phyloP scores from a whole-genome alignment of 1,139 yeast genomes.

The Yamadazyma blattariae region DNA sequence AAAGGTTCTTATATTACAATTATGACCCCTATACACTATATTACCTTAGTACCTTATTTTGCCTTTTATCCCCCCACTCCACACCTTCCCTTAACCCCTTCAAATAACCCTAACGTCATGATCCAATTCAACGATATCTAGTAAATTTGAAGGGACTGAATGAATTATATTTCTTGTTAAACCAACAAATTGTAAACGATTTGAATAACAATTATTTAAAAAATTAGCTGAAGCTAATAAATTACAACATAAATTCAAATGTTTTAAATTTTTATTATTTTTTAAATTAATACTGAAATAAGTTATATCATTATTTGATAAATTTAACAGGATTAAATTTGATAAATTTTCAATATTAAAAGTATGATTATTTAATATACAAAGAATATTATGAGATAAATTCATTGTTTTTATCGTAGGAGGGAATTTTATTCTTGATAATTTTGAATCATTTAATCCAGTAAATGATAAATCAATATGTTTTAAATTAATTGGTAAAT shows the following conservation, averaged over 20 bases:
- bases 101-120: too few relatives aligned
- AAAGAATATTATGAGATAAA: constrained; percentile 23
- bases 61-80: too few relatives aligned
- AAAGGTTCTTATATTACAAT: too few relatives aligned
- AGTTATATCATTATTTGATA: constrained; percentile 17
- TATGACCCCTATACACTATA: too few relatives aligned
- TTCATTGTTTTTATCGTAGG: constrained; percentile 16
- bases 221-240: constrained; percentile 11
- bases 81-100: too few relatives aligned
- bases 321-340: constrained; percentile 15
- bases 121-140: too few relatives aligned
- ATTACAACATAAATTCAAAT: constrained; percentile 23
- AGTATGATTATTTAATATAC: constrained; percentile 9
- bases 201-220: not conserved
- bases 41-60: too few relatives aligned
- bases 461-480: constrained; percentile 24
- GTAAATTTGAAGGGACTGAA: not conserved
- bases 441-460: constrained; percentile 12
- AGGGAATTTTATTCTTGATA: constrained; percentile 16
- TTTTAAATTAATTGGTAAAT: not conserved
- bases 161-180: constrained; percentile 1
- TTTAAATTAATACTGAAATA: constrained; percentile 4
- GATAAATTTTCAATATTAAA: constrained; percentile 13
- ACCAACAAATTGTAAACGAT: not conserved
- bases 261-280: constrained; percentile 7